A percentile compares a stretch with the other conserved stretches of the same genome.
phyloP scores from a whole-genome alignment of 2,329 filamentous ascomycete species.

The Cladophialophora bantiana region DNA sequence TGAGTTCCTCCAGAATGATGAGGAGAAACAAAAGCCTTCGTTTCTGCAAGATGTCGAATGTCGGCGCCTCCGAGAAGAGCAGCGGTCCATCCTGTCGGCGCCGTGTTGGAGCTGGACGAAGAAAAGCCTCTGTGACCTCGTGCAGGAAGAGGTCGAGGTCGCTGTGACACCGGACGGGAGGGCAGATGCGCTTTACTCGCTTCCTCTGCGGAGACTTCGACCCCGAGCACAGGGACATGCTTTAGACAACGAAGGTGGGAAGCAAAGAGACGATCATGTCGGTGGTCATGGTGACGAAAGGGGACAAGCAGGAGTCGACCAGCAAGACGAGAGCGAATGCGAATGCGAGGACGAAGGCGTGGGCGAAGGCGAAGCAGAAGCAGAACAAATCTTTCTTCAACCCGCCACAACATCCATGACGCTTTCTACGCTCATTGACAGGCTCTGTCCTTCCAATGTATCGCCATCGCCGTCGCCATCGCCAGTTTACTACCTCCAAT shows the following conservation, averaged over 20 bases:
- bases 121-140: slow-evolving; percentile 28
- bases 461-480: not conserved
- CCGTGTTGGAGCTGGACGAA: slow-evolving; percentile 37
- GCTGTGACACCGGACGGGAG: slow-evolving; percentile 39
- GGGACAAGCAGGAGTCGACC: not conserved
- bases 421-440: slow-evolving; percentile 32
- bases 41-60: not conserved
- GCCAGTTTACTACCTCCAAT: slow-evolving; percentile 41
- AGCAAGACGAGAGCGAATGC: not conserved
- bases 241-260: too few species aligned
- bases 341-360: slow-evolving; percentile 6
- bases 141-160: slow-evolving; percentile 36
- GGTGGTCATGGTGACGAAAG: not conserved
- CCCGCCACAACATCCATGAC: slow-evolving; percentile 36
- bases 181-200: slow-evolving; percentile 36
- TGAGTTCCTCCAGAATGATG: too few species aligned
- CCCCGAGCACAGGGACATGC: not conserved
- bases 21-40: not conserved
- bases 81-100: slow-evolving; percentile 15
- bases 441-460: slow-evolving; percentile 17
- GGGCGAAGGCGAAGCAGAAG: not conserved
- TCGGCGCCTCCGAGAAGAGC: slow-evolving; percentile 11
- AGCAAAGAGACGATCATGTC: not conserved
- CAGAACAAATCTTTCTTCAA: slow-evolving; percentile 38
- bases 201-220: slow-evolving; percentile 1